phyloP scores from a whole-genome alignment of 768 basidiomycete species.

The Tylopilus balloui region DNA sequence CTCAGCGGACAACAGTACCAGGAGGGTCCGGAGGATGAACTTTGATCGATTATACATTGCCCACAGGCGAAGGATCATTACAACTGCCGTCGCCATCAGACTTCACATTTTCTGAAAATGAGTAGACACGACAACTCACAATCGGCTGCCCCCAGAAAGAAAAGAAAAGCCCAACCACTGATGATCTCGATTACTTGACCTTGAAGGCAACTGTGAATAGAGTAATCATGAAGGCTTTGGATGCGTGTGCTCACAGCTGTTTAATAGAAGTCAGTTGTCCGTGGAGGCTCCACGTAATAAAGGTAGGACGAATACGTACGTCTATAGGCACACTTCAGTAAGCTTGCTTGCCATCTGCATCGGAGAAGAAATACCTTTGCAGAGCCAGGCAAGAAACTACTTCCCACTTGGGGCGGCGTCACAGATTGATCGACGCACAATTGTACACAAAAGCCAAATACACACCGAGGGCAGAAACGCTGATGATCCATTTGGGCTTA shows the following conservation, averaged over 20 bases:
- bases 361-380: conserved; percentile 1
- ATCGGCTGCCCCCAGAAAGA: conserved; percentile 5
- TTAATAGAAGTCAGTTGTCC: neutral
- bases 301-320: neutral
- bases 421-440: neutral
- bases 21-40: neutral
- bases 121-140: neutral
- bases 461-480: neutral
- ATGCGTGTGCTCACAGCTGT: conserved; percentile 2
- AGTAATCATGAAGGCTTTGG: neutral
- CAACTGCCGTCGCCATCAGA: neutral
- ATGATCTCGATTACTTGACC: neutral
- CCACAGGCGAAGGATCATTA: conserved; percentile 4
- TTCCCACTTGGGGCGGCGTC: neutral
- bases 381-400: neutral
- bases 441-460: neutral
- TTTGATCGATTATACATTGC: conserved; percentile 1
- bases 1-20: neutral
- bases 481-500: neutral
- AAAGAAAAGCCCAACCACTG: neutral
- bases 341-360: too few species aligned
- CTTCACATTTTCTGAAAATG: neutral
- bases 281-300: neutral
- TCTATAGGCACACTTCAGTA: neutral
- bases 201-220: neutral